Evolutionary conservation across 768 basidiomycete genomes (phyloP), one percentile per base, ranked within the genome.

Genomic region (Tricholoma flavovirens): DNA sequence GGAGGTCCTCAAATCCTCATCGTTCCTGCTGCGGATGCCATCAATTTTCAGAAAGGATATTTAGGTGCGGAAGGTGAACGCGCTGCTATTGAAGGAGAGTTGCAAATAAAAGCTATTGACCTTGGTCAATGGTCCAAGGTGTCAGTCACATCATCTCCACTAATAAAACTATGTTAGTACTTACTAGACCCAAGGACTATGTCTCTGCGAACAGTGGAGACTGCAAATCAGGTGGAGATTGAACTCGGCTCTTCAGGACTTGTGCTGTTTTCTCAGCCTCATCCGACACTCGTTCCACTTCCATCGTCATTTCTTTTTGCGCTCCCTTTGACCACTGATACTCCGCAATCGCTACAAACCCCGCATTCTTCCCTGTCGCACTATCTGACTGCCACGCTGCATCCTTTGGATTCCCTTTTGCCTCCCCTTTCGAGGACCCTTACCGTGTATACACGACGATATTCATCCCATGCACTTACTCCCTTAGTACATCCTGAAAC

Each of bases 41-140:
- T 88, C 55, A 81, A 84, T 67, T 95, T 94, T 64, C 93, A 94
- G 72, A 88, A 85, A 64, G 93, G 93, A 10, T 90, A 81, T 67
- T 76, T 94, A 7, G 93, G 93, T 51, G 88, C 86, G 21, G 89
- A 91, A 55, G 88, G 81, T 51, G 91, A 93, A 69, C 79, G 77
- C 57, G 89, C 91, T 12, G 86, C 89, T 8, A 81, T 94, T 53
- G 91, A 93, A 65, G 93, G 93, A 48, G 92, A 93, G 66, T 76
- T 94, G 15, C 92, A 93, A 67, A 75, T 93, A 61, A 94, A 93
- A 70, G 87, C 82, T 55, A 77, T 77, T 33, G 77, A 79, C 55
- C 72, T 76, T 53, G 75, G 73, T 53, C 77, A 73, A 60, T 89
- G 87, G 83, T 69, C 73, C 55, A 83, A 83, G 74, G 74, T 91